Evolutionary conservation across 202 grass and related monocot genomes (phyloP).

Genomic region (Elaeis oleifera): DNA sequence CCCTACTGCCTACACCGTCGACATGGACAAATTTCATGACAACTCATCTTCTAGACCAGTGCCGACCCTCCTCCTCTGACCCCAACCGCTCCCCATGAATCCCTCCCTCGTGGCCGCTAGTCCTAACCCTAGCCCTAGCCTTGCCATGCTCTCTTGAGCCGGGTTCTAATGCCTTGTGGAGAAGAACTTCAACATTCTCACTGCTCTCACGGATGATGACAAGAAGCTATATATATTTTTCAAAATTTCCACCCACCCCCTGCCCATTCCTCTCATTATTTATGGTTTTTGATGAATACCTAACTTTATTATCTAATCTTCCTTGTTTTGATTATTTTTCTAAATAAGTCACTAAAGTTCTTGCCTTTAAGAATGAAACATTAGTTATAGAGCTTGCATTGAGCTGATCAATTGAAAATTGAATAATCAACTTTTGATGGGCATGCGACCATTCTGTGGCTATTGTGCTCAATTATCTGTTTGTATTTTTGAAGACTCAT

Average conservation of each 20-base stretch:
- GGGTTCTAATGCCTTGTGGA: constrained; percentile 34
- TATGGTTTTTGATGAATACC: background rate
- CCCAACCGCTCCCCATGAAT: background rate
- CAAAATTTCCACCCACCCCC: constrained; percentile 4
- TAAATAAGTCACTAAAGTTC: no score
- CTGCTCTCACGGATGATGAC: constrained; percentile 50
- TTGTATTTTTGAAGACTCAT: no score
- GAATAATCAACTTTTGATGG: no score
- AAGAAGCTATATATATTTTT: background rate
- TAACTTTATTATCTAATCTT: background rate
- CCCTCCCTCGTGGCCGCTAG: background rate
- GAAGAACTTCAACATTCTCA: constrained; percentile 46
- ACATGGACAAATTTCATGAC: constrained; percentile 69
- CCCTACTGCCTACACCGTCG: background rate
- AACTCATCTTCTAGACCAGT: constrained; percentile 49
- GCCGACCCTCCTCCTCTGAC: constrained; percentile 27
- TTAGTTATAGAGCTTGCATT: no score
- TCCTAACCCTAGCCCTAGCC: constrained; percentile 19
- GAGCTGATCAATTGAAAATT: no score
- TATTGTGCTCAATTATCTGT: no score
- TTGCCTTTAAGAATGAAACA: no score
- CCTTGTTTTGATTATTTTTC: background rate
- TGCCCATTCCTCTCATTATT: background rate
- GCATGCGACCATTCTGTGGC: no score
- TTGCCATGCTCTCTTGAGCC: constrained; percentile 17